Evolutionary conservation across 2,329 filamentous ascomycete species (phyloP), one percentile per base, ranked within the genome.

Genomic region (Aspergillus calidoustus): DNA sequence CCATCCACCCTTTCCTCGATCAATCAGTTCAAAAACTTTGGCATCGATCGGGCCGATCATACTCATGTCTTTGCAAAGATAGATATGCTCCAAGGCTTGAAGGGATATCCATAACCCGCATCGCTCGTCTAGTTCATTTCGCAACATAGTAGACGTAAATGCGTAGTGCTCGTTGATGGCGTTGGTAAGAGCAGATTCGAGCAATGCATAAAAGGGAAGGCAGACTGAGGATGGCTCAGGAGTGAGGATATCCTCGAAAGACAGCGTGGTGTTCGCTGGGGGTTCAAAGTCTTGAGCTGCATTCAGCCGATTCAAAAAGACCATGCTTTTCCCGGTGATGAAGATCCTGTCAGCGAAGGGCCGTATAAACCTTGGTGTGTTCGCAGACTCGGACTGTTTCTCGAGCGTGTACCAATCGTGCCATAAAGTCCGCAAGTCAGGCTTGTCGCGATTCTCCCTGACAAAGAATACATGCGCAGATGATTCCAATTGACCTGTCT

Each of bases 321-420:
- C 87, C 59, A 95, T 89, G 69, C 90, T 96, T 76, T 97, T 97
- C 0, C 94, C 94, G 1, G 92, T 89, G 1, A 89, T 92, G 69
- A 97, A 94, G 43, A 97, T 92, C 64, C 88, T 90, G 25, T 81
- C 79, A 0, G 87, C 87, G 2, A 89, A 86, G 2, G 89, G 84
- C 44, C 88, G 86, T 4, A 97, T 82, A 66, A 97, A 97, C 3
- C 79, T 83, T 0, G 94, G 93, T 0, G 89, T 88, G 68, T 90
- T 87, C 1, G 93, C 75, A 1, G 79, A 77, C 17, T 88, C 87
- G 47, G 66, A 54, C 4, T 87, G 81, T 3, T 83, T 75, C 0
- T 87, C 86, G 15, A 97, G 80, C 23, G 84, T 81, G 74, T 89
- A 97, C 69, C 89, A 87, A 61, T 89, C 84, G 66, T 89, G 84